A percentile compares a stretch with the other conserved stretches of the same genome.
Conservation (phyloP, 306 rosid species). For the Cucurbita pepo region DNA sequence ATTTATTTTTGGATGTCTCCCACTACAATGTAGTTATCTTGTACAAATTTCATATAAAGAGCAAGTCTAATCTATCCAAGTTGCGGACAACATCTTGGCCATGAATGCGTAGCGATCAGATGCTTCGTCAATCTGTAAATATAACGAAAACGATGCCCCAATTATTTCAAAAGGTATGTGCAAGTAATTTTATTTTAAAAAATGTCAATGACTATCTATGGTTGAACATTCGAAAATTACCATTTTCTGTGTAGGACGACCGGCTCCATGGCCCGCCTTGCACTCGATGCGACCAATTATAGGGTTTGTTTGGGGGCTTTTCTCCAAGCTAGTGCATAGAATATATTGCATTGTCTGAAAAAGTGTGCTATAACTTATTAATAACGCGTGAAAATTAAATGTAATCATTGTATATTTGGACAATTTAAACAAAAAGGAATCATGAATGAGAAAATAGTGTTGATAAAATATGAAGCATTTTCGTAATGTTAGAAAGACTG, state of each 20-base stretch:
- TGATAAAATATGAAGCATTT: not conserved
- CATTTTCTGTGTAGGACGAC: conserved; percentile 84
- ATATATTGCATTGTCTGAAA: conserved; percentile 63
- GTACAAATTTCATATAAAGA: no score
- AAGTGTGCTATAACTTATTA: not conserved
- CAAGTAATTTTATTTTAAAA: no score
- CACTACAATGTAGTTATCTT: conserved; percentile 36
- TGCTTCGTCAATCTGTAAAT: conserved; percentile 40
- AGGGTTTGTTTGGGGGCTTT: conserved; percentile 75
- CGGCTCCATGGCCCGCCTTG: conserved; percentile 78
- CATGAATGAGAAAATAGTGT: not conserved
- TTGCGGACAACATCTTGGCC: conserved; percentile 36
- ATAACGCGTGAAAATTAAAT: not conserved
- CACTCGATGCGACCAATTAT: conserved; percentile 87
- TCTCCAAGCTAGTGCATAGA: conserved; percentile 50
- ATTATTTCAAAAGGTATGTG: not conserved
- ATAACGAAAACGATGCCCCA: not conserved
- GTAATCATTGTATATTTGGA: not conserved
- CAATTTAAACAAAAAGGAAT: not conserved
- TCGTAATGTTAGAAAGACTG: conserved; percentile 11
- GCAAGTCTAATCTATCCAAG: conserved; percentile 21
- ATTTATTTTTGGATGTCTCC: not conserved
- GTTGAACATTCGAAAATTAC: conserved; percentile 2
- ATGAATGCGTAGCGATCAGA: conserved; percentile 41
- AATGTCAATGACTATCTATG: not conserved